Percentiles rank a stretch among this genome's conserved stretches.
These are phyloP conservation scores for Scenedesmus sp. DNA, from an alignment of 163 green algal genomes.

Conservation along the genomic window DNA sequence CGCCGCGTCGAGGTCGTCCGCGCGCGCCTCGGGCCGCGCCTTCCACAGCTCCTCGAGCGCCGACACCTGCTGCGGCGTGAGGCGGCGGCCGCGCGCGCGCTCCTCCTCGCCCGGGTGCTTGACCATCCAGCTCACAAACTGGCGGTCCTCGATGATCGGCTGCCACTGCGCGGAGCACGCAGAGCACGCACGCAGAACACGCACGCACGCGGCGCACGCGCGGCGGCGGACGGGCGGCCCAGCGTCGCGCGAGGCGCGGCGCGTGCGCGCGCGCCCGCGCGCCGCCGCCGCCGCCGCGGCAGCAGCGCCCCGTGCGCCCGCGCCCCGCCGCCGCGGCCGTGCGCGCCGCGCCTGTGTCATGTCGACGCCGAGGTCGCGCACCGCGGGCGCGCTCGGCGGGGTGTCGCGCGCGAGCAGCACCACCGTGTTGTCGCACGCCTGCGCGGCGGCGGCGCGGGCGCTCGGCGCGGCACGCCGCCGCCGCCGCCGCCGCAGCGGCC, in stretches of 20 bases:
- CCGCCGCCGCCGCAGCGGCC: not conserved
- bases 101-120: slow-evolving; percentile 82
- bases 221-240: too few relatives aligned
- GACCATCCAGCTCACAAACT: slow-evolving; percentile 95
- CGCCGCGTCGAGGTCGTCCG: slow-evolving; percentile 80
- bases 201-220: too few relatives aligned
- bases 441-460: slow-evolving; percentile 55
- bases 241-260: too few relatives aligned
- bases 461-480: not conserved
- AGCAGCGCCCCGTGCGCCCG: too few relatives aligned
- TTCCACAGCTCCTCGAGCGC: slow-evolving; percentile 96
- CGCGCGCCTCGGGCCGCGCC: slow-evolving; percentile 73
- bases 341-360: slow-evolving; percentile 48
- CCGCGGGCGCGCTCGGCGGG: slow-evolving; percentile 69
- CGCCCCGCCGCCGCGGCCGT: too few relatives aligned
- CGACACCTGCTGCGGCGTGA: slow-evolving; percentile 69
- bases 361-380: slow-evolving; percentile 93
- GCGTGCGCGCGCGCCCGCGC: too few relatives aligned
- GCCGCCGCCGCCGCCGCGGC: too few relatives aligned
- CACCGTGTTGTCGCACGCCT: slow-evolving; percentile 45
- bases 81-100: slow-evolving; percentile 70
- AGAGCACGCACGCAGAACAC: too few relatives aligned
- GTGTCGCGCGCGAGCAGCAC: slow-evolving; percentile 83
- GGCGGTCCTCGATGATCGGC: slow-evolving; percentile 84
- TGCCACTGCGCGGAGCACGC: slow-evolving; percentile 84